These are phyloP conservation scores for Cercophora scortea DNA, from an alignment of 495 filamentous ascomycete genomes.

Conservation along the genomic window DNA sequence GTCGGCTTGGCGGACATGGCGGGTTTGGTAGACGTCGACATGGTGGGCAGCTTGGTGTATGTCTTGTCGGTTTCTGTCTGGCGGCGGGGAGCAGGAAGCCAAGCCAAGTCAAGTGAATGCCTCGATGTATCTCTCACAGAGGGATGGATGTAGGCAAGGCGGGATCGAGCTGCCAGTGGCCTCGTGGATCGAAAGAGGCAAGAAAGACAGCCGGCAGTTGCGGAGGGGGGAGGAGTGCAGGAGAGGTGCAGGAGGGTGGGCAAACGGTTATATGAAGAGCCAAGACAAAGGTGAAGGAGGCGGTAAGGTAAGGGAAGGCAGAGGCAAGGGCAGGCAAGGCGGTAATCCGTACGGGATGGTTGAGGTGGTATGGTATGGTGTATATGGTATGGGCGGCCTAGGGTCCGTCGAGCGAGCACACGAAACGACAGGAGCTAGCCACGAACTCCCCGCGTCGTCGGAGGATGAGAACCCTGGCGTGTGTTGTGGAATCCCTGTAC, in stretches of 20 bases:
- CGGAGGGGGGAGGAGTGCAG: slow-evolving; percentile 19
- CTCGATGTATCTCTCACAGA: slow-evolving; percentile 27
- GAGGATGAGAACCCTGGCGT: slow-evolving; percentile 12
- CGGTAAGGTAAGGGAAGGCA: neutral
- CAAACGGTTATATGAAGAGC: slow-evolving; percentile 33
- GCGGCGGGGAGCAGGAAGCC: slow-evolving; percentile 1
- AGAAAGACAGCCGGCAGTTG: slow-evolving; percentile 27
- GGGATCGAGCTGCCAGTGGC: slow-evolving; percentile 24
- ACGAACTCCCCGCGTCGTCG: slow-evolving; percentile 11
- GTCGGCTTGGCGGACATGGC: slow-evolving; percentile 57
- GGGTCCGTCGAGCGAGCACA: slow-evolving; percentile 6
- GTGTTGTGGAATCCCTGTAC: slow-evolving; percentile 12
- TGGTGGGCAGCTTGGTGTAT: too few relatives aligned
- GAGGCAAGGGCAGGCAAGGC: neutral
- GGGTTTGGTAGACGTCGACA: neutral
- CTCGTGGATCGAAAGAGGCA: slow-evolving; percentile 11
- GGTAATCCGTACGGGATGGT: too few relatives aligned
- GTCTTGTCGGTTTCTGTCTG: too few relatives aligned
- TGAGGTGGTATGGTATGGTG: too few relatives aligned
- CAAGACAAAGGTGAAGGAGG: slow-evolving; percentile 15
- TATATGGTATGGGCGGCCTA: neutral
- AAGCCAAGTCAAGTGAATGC: slow-evolving; percentile 39
- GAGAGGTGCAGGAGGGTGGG: slow-evolving; percentile 23
- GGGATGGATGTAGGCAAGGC: slow-evolving; percentile 6
- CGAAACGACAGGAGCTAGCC: slow-evolving; percentile 16